Evolutionary conservation across 2,329 filamentous ascomycete genomes (phyloP).

Genomic region (Nemania abortiva): DNA sequence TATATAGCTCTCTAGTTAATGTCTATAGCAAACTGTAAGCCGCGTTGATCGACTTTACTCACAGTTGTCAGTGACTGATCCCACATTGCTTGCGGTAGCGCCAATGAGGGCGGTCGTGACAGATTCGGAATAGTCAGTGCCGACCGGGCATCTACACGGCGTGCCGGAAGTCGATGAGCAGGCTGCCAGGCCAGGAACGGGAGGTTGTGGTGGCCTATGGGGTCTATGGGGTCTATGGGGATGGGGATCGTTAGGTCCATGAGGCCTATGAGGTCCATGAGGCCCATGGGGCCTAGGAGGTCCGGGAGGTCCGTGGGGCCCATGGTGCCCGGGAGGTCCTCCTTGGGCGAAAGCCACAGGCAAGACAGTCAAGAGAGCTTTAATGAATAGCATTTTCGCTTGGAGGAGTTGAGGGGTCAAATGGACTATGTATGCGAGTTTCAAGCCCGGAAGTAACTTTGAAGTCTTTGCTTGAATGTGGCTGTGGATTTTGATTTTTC

Average conservation of each 20-base stretch:
- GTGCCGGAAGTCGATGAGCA: slow-evolving; percentile 35
- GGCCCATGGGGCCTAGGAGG: too few relatives aligned
- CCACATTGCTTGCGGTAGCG: slow-evolving; percentile 29
- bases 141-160: slow-evolving; percentile 31
- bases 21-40: neutral
- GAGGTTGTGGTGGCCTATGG: neutral
- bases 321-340: neutral
- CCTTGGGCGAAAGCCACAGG: slow-evolving; percentile 17
- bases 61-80: slow-evolving; percentile 25
- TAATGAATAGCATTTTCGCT: slow-evolving; percentile 25
- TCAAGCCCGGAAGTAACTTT: neutral
- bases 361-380: slow-evolving; percentile 10
- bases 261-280: neutral
- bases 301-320: neutral
- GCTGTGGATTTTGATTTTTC: neutral
- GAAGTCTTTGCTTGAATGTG: neutral
- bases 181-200: neutral
- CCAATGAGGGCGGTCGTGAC: slow-evolving; percentile 26
- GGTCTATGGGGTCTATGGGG: neutral
- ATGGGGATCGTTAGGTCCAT: too few relatives aligned
- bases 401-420: neutral
- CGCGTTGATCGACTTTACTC: slow-evolving; percentile 4
- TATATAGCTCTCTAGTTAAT: neutral
- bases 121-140: slow-evolving; percentile 34
- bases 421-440: neutral